Conservation (phyloP, 2,329 filamentous ascomycete genomes). For the Fusarium citri region DNA sequence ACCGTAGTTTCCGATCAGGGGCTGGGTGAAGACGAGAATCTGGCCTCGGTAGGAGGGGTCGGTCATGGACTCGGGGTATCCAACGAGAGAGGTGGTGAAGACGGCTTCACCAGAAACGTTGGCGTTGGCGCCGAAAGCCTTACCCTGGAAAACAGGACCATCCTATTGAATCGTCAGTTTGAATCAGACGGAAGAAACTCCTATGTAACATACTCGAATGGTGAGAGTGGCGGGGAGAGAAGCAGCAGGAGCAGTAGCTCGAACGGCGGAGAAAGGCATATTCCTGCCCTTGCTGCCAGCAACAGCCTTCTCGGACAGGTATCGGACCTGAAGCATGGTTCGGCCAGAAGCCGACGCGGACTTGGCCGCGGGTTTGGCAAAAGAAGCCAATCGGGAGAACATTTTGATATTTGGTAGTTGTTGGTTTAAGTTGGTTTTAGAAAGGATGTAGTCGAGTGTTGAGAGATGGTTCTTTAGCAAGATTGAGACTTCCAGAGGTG, state of each 20-base stretch:
- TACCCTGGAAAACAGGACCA: constrained; percentile 95
- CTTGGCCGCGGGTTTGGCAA: constrained; percentile 65
- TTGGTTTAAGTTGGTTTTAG: constrained; percentile 19
- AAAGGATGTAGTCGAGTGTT: constrained; percentile 24
- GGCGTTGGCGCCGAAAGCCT: constrained; percentile 93
- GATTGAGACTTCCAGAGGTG: constrained; percentile 58
- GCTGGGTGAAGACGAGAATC: constrained; percentile 98
- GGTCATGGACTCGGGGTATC: constrained; percentile 95
- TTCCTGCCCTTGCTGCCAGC: constrained; percentile 77
- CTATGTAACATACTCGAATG: constrained; percentile 74
- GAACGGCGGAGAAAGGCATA: constrained; percentile 69
- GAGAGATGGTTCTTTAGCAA: constrained; percentile 40
- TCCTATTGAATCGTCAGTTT: constrained; percentile 65
- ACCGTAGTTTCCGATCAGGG: constrained; percentile 97
- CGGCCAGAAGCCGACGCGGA: constrained; percentile 55
- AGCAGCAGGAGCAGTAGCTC: constrained; percentile 73
- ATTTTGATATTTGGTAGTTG: constrained; percentile 54
- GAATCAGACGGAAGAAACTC: no score
- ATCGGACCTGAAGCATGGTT: constrained; percentile 55
- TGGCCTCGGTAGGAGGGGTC: constrained; percentile 91
- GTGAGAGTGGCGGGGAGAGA: constrained; percentile 81
- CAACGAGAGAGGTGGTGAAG: constrained; percentile 97
- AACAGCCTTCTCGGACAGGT: constrained; percentile 54
- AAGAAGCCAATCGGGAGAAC: constrained; percentile 69
- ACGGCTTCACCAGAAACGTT: constrained; percentile 99